phyloP scores from a whole-genome alignment of 2,329 filamentous ascomycete species.

The Dothistroma pini region DNA sequence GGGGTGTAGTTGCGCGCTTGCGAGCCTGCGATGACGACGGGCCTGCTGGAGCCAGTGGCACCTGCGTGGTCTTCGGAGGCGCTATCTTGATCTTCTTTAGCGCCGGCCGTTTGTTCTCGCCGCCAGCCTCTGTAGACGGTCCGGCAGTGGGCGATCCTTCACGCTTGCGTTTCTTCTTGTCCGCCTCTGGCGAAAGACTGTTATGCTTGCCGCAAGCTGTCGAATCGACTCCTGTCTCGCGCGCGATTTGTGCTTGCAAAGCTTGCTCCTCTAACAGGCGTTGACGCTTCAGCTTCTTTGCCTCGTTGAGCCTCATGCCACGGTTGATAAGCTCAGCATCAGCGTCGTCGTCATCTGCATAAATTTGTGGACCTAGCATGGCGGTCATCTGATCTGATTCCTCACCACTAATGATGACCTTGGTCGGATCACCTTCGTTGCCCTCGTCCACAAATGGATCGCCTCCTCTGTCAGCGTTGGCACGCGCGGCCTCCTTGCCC shows the following conservation, averaged over 20 bases:
- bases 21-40: conserved; percentile 32
- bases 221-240: conserved; percentile 31
- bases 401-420: conserved; percentile 32
- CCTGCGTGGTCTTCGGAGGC: conserved; percentile 23
- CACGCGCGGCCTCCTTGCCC: conserved; percentile 42
- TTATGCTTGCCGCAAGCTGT: conserved; percentile 7
- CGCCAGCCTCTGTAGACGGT: conserved; percentile 14
- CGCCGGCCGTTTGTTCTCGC: conserved; percentile 21
- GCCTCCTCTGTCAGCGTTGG: conserved; percentile 63
- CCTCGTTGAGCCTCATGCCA: conserved; percentile 74
- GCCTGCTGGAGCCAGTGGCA: conserved; percentile 45
- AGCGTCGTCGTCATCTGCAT: conserved; percentile 43
- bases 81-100: conserved; percentile 37
- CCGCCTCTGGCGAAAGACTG: conserved; percentile 17
- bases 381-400: conserved; percentile 33
- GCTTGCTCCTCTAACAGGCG: conserved; percentile 50
- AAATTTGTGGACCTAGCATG: conserved; percentile 31
- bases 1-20: conserved; percentile 29
- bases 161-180: conserved; percentile 53
- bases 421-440: conserved; percentile 35
- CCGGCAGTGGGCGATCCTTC: conserved; percentile 9
- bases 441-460: conserved; percentile 61
- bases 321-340: conserved; percentile 65
- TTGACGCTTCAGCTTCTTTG: conserved; percentile 70
- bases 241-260: conserved; percentile 32